Base-by-base conservation (phyloP, 2,329 filamentous ascomycete genomes). In the Epichloe gansuensis region DNA sequence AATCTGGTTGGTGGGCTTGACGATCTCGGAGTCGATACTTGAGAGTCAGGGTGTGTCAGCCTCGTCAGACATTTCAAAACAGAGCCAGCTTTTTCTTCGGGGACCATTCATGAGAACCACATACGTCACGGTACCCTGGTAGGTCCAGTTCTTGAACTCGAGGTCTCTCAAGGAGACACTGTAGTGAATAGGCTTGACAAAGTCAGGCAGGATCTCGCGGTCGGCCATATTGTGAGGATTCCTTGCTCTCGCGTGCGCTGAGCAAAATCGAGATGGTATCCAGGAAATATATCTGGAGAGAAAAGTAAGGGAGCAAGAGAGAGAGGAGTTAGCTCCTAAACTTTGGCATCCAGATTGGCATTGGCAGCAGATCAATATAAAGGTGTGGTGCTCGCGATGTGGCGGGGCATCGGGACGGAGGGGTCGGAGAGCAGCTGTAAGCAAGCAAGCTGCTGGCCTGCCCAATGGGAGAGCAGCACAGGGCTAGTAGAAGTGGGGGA, bases 131-230 rank as follows among this genome's bases (percentile, higher is more conserved):
- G 77, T 82, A 58, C 93, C 93, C 71, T 91, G 81, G 73, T 91
- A 98, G 54, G 78, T 81, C 83, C 80, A 83, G 51, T 70, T 68
- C 54, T 71, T 70, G 59, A 91, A 95, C 54, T 95, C 84, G 57
- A 98, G 73, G 60, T 93, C 84, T 64, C 76, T 81, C 60, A 98
- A 78, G 52, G 84, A 88, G 58, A 98, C 75, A 62, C 80, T 75
- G 71, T 98, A 98, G 72, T 97, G 89, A 56, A 76, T 73, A 2
- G 93, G 89, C 72, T 89, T 91, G 65, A 91, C 81, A 59, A 68
- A 70, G 61, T 74, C 72, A 47, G 81, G 80, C 55, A 84, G 76
- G 57, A 81, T 74, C 55, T 84, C 80, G 64, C 81, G 74, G 66
- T 83, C 80, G 49, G 72, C 67, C 74, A 81, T 81, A 49, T 63